These are phyloP conservation scores for Neurospora sp. DNA, from an alignment of 495 filamentous ascomycete species.

Conservation along the genomic window DNA sequence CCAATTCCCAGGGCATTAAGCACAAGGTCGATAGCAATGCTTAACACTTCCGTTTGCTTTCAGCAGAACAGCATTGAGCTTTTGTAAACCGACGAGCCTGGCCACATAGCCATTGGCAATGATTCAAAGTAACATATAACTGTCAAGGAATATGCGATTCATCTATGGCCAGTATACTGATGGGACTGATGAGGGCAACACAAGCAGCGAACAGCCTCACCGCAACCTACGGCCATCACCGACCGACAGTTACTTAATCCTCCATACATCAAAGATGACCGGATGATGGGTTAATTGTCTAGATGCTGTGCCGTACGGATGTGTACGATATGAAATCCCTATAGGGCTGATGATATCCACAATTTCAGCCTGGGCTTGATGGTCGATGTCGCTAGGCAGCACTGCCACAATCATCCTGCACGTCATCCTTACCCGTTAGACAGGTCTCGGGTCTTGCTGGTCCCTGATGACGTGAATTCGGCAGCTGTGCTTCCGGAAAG, in stretches of 20 bases:
- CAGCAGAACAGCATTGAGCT: not conserved
- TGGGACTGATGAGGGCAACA: not conserved
- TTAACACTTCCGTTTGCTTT: not conserved
- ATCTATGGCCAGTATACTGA: not conserved
- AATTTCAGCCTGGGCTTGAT: not conserved
- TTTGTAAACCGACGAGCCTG: not conserved
- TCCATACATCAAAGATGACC: not conserved
- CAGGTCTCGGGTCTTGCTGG: not conserved
- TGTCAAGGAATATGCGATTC: not conserved
- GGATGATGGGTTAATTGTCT: not conserved
- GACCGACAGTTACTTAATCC: not conserved
- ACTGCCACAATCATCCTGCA: not conserved
- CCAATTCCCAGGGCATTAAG: not conserved
- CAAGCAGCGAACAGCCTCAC: not conserved
- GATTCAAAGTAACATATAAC: not conserved
- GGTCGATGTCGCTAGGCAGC: not conserved
- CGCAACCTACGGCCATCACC: not conserved
- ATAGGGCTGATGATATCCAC: not conserved
- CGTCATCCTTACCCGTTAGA: not conserved
- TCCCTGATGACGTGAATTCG: not conserved
- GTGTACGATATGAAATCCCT: not conserved
- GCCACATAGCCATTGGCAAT: not conserved
- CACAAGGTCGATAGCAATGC: not conserved
- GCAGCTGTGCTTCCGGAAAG: not conserved
- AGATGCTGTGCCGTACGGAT: not conserved